Base-by-base conservation (phyloP, 192 early-diverging fungal genomes). In the Entomortierella lignicola region DNA sequence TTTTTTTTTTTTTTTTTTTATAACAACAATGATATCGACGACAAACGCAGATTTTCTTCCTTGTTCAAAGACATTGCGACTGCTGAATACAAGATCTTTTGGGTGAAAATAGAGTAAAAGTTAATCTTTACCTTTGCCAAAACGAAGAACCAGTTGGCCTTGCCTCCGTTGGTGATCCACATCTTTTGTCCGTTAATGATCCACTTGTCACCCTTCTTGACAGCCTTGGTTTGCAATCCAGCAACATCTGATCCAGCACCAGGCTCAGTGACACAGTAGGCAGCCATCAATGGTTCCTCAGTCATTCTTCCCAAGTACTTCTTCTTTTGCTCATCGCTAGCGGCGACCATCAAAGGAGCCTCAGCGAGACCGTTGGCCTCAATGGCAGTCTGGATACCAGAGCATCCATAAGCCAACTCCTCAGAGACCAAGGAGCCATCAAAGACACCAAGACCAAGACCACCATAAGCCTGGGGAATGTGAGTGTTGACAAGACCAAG, bases 111-210 rank as follows among this genome's bases (percentile, higher is more conserved):
- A 6, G 10, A 37, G 30, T 29, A 2, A 31, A 5, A 39, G 48
- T 29, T 17, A 18, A 4, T 20, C 10, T 15, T 52, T 77, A 77
- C 73, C 73, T 91, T 90, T 41, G 97, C 97, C 44, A 98, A 85
- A 31, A 97, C 89, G 85, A 97, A 98, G 92, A 89, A 97, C 96
- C 96, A 98, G 90, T 98, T 96, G 63, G 97, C 97, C 74, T 97
- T 90, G 29, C 94, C 95, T 66, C 93, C 93, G 74, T 98, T 98
- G 57, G 97, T 98, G 80, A 98, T 98, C 95, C 95, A 98, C 95
- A 97, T 97, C 88, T 98, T 98, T 70, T 91, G 89, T 30, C 96
- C 95, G 70, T 92, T 94, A 52, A 94, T 83, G 0, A 93, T 77
- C 92, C 93, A 95, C 57, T 89, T 87, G 81, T 93, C 88, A n/a